Percentiles rank a stretch among this genome's conserved stretches.
Conservation (phyloP, 2,329 filamentous ascomycete genomes). For the Anthostomella pinea region DNA sequence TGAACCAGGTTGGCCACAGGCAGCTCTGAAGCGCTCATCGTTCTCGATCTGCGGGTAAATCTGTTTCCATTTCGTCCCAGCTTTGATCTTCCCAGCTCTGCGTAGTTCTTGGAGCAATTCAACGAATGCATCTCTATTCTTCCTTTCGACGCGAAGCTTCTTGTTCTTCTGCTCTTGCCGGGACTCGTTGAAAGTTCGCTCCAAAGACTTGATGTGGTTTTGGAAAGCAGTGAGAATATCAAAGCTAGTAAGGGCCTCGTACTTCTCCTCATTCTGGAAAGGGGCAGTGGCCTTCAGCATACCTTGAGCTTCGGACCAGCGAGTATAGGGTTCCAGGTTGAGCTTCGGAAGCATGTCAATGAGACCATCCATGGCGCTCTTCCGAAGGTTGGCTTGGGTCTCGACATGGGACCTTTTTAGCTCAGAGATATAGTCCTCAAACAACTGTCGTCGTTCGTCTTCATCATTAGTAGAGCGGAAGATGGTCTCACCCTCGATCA, state of each 20-base stretch:
- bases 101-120: constrained; percentile 72
- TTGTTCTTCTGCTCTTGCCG: constrained; percentile 83
- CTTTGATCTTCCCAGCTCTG: constrained; percentile 76
- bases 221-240: constrained; percentile 93
- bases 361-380: constrained; percentile 81
- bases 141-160: constrained; percentile 78
- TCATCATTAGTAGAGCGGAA: constrained; percentile 91
- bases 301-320: constrained; percentile 86
- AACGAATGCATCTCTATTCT: constrained; percentile 78
- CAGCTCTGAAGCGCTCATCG: constrained; percentile 78
- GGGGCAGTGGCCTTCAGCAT: constrained; percentile 74
- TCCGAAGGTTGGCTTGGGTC: constrained; percentile 67
- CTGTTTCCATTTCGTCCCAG: constrained; percentile 85
- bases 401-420: constrained; percentile 80
- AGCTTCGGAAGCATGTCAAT: constrained; percentile 74
- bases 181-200: constrained; percentile 86
- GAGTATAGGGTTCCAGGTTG: constrained; percentile 86
- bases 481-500: constrained; percentile 92
- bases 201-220: constrained; percentile 88
- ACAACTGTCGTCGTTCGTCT: constrained; percentile 81
- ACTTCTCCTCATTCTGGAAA: constrained; percentile 80
- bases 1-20: constrained; percentile 82
- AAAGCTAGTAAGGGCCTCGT: constrained; percentile 78
- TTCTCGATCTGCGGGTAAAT: constrained; percentile 71
- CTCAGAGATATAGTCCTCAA: constrained; percentile 86